Evolutionary conservation across 1,284 basidiomycete genomes (phyloP).

Genomic region (Dichomitus squalens): DNA sequence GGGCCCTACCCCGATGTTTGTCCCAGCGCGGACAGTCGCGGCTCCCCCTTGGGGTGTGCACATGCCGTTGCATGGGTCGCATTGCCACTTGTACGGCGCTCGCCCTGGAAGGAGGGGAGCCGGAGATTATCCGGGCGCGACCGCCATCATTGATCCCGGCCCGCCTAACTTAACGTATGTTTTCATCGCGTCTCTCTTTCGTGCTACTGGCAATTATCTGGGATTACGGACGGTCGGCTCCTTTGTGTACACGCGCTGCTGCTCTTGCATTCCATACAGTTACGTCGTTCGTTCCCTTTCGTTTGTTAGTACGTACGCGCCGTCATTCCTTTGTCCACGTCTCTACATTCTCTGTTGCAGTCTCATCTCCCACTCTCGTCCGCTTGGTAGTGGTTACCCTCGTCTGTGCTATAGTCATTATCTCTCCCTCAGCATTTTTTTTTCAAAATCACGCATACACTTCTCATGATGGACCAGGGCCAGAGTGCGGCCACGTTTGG

Average conservation of each 20-base stretch:
- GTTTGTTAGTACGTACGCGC: slow-evolving; percentile 21
- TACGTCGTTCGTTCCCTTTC: slow-evolving; percentile 17
- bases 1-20: slow-evolving; percentile 14
- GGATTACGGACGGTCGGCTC: slow-evolving; percentile 28
- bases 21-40: slow-evolving; percentile 7
- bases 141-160: slow-evolving; percentile 7
- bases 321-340: slow-evolving; percentile 6
- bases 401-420: slow-evolving; percentile 24
- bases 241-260: slow-evolving; percentile 32
- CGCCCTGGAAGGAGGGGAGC: slow-evolving; percentile 8
- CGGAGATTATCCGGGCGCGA: slow-evolving; percentile 10
- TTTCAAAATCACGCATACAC: slow-evolving; percentile 1
- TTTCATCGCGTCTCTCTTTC: slow-evolving; percentile 23
- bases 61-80: neutral
- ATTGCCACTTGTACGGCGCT: neutral
- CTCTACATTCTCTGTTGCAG: slow-evolving; percentile 1
- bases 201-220: slow-evolving; percentile 27
- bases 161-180: slow-evolving; percentile 30
- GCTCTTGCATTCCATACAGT: slow-evolving; percentile 27
- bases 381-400: slow-evolving; percentile 15
- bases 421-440: slow-evolving; percentile 10
- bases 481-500: neutral
- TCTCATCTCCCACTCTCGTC: slow-evolving; percentile 5
- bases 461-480: neutral
- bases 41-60: neutral